Evolutionary conservation across 768 basidiomycete species (phyloP), one percentile per base, ranked within the genome.

Genomic region (Tylopilus rubrobrunneus): DNA sequence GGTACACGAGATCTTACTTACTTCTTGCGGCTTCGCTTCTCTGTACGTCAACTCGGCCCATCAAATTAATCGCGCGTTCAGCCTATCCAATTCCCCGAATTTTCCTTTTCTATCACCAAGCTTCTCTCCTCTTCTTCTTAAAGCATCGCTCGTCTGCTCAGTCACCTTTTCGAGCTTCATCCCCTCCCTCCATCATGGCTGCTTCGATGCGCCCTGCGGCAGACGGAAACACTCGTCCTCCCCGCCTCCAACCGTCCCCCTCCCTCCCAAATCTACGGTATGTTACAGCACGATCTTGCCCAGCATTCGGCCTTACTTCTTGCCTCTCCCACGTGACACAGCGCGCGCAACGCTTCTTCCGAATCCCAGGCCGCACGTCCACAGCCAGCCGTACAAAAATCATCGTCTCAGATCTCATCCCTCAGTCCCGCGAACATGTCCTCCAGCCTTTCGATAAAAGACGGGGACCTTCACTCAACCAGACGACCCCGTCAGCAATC

Each of bases 211-310:
- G 65, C 53, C 49, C 48, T 41, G 48, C 57, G 23, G 59, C 54
- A 57, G 67, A 61, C 45, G 33, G 53, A 47, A 48, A 25, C 47
- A 40, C 56, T 28, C 75, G 75, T 57, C 78, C 78, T 45, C 75
- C 77, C 17, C 79, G 80, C 43, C 73, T 84, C 36, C 82, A 82
- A 51, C 80, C 82, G 49, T 83, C 85, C 6, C 85, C 85, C 9
- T 87, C 86, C 12, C 75, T 87, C 60, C 86, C 86, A 9, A 86
- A 87, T 65, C 74, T 87, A 57, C 81, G 84, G 85, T 85, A 45
- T 53, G 75, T 66, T 34, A 39, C 6, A 10, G 11, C 54, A 11
- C 19, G 15, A 4, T 42, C 48, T 14, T 45, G 7, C 34, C 0
- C 31, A 19, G 1, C 42, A 14, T 47, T 25, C 21, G 0, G 5